phyloP scores from a whole-genome alignment of 768 basidiomycete species.

The Leccinellum rugosiceps region DNA sequence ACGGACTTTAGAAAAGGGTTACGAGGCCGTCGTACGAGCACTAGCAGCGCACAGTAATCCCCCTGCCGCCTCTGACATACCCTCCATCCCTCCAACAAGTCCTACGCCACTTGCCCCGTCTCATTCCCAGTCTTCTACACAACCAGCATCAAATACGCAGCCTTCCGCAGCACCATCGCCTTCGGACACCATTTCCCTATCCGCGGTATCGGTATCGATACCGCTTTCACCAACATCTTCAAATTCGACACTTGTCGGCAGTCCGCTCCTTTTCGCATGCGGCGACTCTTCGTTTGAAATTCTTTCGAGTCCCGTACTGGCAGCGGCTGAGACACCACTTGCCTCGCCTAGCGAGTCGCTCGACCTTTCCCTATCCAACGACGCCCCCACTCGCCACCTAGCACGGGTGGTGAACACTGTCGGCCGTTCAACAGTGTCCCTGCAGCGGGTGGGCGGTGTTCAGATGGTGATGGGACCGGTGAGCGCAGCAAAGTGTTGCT shows the following conservation, averaged over 20 bases:
- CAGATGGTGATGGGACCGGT: constrained; percentile 27
- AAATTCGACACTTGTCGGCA: constrained; percentile 37
- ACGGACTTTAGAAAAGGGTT: constrained; percentile 74
- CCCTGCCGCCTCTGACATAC: constrained; percentile 17
- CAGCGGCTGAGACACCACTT: constrained; percentile 32
- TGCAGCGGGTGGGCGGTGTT: constrained; percentile 83
- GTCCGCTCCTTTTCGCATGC: constrained; percentile 25
- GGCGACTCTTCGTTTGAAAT: constrained; percentile 28
- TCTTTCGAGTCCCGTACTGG: constrained; percentile 37
- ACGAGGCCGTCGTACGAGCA: constrained; percentile 77
- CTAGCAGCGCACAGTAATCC: constrained; percentile 55
- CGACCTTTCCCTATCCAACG: constrained; percentile 33
- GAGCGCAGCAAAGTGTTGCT: constrained; percentile 17
- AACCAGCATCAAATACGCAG: constrained; percentile 20
- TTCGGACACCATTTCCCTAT: constrained; percentile 22
- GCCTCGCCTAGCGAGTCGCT: constrained; percentile 22
- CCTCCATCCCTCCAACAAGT: constrained; percentile 13
- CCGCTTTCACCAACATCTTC: constrained; percentile 43
- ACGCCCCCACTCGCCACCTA: constrained; percentile 90
- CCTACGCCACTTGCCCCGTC: constrained; percentile 9
- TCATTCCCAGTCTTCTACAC: constrained; percentile 21
- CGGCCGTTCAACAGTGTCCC: constrained; percentile 61
- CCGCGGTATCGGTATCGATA: constrained; percentile 35
- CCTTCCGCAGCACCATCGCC: constrained; percentile 21
- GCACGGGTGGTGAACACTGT: constrained; percentile 92